phyloP scores from a whole-genome alignment of 75 land plant genomes.

The Larix kaempferi region DNA sequence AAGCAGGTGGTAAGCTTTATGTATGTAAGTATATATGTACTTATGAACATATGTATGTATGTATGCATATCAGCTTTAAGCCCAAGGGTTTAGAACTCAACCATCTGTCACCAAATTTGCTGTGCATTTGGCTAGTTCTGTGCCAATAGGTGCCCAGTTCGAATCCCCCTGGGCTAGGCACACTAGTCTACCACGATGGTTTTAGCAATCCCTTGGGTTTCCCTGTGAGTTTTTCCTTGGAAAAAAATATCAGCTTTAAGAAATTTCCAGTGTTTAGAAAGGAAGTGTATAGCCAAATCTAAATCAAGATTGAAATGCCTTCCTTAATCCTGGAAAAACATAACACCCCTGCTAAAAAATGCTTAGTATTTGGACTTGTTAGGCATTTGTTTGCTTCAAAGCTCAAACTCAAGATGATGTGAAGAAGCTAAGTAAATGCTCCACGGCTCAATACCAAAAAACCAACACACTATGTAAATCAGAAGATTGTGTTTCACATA shows the following conservation, averaged over 20 bases:
- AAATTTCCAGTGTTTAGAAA: background rate
- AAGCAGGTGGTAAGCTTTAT: background rate
- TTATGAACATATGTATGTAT: no score
- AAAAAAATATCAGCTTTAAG: background rate
- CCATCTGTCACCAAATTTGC: no score
- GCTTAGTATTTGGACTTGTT: background rate
- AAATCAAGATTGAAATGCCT: background rate
- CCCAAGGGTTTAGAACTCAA: no score
- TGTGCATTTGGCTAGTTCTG: no score
- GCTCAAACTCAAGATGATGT: background rate
- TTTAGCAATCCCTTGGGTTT: no score
- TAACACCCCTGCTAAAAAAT: background rate
- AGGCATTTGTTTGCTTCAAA: background rate
- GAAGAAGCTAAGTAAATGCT: background rate
- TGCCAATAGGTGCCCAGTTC: no score
- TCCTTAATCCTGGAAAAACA: no score
- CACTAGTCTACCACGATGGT: no score
- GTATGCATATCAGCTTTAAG: no score
- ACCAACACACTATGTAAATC: background rate
- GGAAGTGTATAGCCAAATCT: background rate
- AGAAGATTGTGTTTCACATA: background rate
- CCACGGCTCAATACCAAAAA: background rate
- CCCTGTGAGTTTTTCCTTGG: no score
- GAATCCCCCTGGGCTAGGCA: no score
- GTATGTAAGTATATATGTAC: background rate